Evolutionary conservation across 805 yeast species (phyloP).

Genomic region (Torulaspora delbrueckii): DNA sequence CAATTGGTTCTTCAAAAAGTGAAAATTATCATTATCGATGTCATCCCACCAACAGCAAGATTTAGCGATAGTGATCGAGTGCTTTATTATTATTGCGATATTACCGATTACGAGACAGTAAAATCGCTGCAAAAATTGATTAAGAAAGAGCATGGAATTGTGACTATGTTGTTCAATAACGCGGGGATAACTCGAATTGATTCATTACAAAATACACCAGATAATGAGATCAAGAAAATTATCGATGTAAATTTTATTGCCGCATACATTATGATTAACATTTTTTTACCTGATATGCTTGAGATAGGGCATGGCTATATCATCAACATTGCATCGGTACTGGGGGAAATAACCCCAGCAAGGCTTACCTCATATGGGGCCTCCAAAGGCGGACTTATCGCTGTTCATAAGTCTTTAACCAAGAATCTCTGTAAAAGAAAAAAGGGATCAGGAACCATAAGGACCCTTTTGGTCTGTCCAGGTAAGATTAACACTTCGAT

Average conservation of each 20-base stretch:
- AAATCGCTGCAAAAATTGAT: constrained; percentile 39
- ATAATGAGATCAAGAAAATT: constrained; percentile 56
- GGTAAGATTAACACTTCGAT: constrained; percentile 77
- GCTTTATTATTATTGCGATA: constrained; percentile 63
- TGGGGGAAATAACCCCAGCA: constrained; percentile 84
- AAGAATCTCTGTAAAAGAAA: constrained; percentile 52
- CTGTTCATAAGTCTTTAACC: constrained; percentile 75
- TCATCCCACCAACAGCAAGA: constrained; percentile 33
- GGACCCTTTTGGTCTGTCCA: constrained; percentile 74
- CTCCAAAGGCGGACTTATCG: constrained; percentile 79
- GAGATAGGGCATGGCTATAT: constrained; percentile 60
- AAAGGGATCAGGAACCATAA: constrained; percentile 42
- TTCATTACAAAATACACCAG: constrained; percentile 48
- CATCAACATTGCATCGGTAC: constrained; percentile 75
- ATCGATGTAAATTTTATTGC: constrained; percentile 67
- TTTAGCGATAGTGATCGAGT: constrained; percentile 38
- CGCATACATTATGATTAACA: constrained; percentile 61
- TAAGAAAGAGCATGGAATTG: constrained; percentile 45
- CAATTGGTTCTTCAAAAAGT: constrained; percentile 42
- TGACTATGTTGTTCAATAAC: constrained; percentile 72
- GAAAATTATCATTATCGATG: constrained; percentile 63
- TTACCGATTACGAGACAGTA: constrained; percentile 49
- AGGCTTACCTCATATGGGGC: constrained; percentile 80
- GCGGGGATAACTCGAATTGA: constrained; percentile 73
- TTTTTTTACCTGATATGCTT: constrained; percentile 72